A percentile compares a stretch with the other conserved stretches of the same genome.
Conservation (phyloP, 768 basidiomycete species). For the Ramaria sp. region DNA sequence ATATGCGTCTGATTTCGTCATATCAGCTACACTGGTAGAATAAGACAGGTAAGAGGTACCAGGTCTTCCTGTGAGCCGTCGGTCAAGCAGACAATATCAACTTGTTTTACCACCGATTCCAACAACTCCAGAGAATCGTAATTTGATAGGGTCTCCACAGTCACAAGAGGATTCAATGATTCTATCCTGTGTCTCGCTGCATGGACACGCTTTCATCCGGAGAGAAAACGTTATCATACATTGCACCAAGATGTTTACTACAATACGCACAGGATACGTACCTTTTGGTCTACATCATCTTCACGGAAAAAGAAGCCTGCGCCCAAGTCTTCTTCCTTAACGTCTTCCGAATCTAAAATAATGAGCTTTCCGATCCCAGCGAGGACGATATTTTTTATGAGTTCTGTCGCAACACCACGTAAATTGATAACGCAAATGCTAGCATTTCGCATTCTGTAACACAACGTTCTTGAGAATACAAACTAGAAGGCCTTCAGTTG, state of each 20-base stretch:
- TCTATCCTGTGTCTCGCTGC: constrained; percentile 79
- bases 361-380: constrained; percentile 89
- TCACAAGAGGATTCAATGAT: constrained; percentile 86
- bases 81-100: constrained; percentile 83
- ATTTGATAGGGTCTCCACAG: constrained; percentile 56
- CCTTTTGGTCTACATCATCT: constrained; percentile 85
- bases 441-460: constrained; percentile 80
- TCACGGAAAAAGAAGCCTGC: constrained; percentile 91
- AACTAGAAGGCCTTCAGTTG: neutral
- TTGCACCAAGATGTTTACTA: neutral
- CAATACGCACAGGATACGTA: too few relatives aligned
- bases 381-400: constrained; percentile 95
- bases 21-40: constrained; percentile 5
- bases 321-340: constrained; percentile 79
- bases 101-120: constrained; percentile 44
- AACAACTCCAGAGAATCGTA: constrained; percentile 31
- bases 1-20: constrained; percentile 46
- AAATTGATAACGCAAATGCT: constrained; percentile 77
- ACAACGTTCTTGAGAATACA: neutral
- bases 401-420: constrained; percentile 80
- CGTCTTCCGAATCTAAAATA: constrained; percentile 67
- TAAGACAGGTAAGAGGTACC: constrained; percentile 33
- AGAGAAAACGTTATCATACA: neutral
- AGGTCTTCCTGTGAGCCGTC: constrained; percentile 61
- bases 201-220: constrained; percentile 56